A percentile compares a stretch with the other conserved stretches of the same genome.
These are phyloP conservation scores for Eucalyptus cloeziana DNA, from an alignment of 345 rosid genomes.

Conservation along the genomic window DNA sequence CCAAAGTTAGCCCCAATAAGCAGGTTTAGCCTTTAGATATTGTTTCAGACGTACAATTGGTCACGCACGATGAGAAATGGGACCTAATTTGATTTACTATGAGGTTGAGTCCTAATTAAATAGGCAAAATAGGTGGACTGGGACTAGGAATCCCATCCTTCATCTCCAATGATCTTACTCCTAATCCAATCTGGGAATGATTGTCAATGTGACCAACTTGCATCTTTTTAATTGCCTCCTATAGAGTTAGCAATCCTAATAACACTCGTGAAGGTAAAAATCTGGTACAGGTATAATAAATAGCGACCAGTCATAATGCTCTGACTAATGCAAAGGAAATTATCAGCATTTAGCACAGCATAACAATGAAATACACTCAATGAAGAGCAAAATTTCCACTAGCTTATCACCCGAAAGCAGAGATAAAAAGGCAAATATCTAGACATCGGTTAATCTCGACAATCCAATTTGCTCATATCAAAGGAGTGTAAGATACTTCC, in stretches of 20 bases:
- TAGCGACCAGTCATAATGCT: not conserved
- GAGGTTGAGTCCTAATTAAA: not conserved
- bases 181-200: not conserved
- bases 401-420: not conserved
- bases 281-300: not conserved
- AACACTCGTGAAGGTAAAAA: not conserved
- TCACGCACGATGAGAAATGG: not conserved
- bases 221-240: not conserved
- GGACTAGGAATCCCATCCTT: not conserved
- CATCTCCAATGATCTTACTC: not conserved
- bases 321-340: not conserved
- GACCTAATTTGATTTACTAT: not conserved
- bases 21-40: not conserved
- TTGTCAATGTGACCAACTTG: not conserved
- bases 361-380: not conserved
- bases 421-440: not conserved
- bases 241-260: not conserved
- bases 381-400: not conserved
- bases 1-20: not conserved
- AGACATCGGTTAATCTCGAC: not conserved
- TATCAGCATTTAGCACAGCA: not conserved
- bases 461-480: accelerated
- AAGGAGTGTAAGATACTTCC: not conserved
- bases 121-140: not conserved
- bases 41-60: not conserved